Evolutionary conservation across 1,139 yeast species (phyloP), one percentile per base, ranked within the genome.

Genomic region (Komagataea norvegica): DNA sequence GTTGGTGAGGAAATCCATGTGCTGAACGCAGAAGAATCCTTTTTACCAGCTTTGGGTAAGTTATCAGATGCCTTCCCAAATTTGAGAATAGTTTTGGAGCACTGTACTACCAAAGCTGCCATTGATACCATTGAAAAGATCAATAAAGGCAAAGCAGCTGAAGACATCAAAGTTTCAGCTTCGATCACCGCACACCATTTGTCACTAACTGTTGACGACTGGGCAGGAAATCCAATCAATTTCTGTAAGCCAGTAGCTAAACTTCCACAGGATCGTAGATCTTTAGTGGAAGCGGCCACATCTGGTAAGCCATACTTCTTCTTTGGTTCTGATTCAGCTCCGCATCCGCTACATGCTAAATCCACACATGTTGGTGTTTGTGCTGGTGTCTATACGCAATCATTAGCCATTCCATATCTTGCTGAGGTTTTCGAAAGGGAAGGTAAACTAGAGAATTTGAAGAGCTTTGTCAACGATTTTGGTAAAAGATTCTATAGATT

Each of bases 221-320:
- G 97, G 96, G 96, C 96, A 5, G 97, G 97, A 4, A 84, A 88
- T 56, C 89, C 97, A 28, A 76, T 87, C 55, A 87, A 91, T 56
- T 91, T 81, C 63, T 91, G 99, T 68, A 91, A 93, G 60, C 99
- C 98, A 8, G 98, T 91, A 33, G 98, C 98, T 25, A 91, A 91
- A 59, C 67, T 89, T 28, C 96, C 97, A 20, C 70, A 67, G 22
- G 98, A 91, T 57, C 76, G 84, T 52, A 68, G 77, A 38, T 91
- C 96, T 1, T 65, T 91, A 38, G 72, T 91, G 10, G 71, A 68
- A 27, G 97, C 98, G 25, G 98, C 97, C 3, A 81, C 86, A 9
- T 79, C 93, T 2, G 98, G 97, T 8, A 79, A 83, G 49, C 87
- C 95, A 37, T 89, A 81, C 70, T 93, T 89, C 62, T 87, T 91